Conservation (phyloP, 768 basidiomycete species). For the Suillus decipiens region DNA sequence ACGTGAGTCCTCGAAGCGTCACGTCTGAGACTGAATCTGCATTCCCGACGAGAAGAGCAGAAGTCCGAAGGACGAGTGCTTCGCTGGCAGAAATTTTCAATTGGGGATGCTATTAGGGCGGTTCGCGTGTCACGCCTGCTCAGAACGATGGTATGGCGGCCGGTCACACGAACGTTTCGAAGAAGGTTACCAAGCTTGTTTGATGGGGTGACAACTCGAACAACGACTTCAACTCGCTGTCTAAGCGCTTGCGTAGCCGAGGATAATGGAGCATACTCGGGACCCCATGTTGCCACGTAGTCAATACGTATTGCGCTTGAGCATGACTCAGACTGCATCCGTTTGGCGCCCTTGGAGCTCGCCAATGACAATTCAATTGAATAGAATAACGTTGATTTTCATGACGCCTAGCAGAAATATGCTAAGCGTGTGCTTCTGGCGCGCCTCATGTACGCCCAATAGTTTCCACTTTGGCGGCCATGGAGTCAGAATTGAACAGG, state of each 20-base stretch:
- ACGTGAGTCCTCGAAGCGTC: conserved; percentile 3
- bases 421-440: conserved; percentile 26
- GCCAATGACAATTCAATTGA: not conserved
- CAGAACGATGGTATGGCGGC: conserved; percentile 1
- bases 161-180: conserved; percentile 1
- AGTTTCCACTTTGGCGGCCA: not conserved
- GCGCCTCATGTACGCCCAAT: conserved; percentile 26
- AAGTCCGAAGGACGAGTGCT: not conserved
- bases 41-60: conserved; percentile 3
- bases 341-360: not conserved
- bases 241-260: conserved; percentile 1
- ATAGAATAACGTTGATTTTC: conserved; percentile 2
- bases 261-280: not conserved
- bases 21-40: not conserved
- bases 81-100: conserved; percentile 4
- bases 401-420: not conserved
- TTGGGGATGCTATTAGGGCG: not conserved
- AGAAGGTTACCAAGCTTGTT: not conserved
- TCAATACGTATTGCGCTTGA: not conserved
- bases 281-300: not conserved
- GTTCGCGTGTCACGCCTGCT: not conserved
- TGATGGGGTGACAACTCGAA: not conserved
- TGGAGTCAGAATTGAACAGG: not conserved
- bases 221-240: not conserved
- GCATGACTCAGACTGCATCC: not conserved